Evolutionary conservation across 2,329 filamentous ascomycete species (phyloP), one percentile per base, ranked within the genome.

Genomic region (Venturia oleaginea): DNA sequence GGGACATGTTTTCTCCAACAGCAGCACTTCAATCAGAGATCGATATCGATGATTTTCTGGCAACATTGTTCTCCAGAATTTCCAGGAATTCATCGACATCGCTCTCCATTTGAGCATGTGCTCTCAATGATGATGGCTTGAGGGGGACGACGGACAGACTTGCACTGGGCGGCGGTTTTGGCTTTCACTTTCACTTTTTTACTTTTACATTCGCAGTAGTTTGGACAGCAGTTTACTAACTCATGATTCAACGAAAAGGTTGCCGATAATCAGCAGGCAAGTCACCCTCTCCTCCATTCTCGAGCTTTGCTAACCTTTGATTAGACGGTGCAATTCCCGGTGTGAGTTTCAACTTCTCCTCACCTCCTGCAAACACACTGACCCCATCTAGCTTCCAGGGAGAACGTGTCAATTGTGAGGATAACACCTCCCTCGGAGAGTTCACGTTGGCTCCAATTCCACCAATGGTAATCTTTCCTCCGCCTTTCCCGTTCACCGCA

Each of bases 361-460:
- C 34, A 7, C 34, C 48, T 15, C 13, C 19, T 42, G 46, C 42
- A 37, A 57, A 63, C 27, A 46, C n/a, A n/a, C n/a, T n/a, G n/a
- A n/a, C n/a, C n/a, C n/a, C n/a, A n/a, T n/a, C 6, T 22, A 19
- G 34, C 22, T 59, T 80, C 85, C 92, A 97, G 83, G 93, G 94
- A 80, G 94, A 97, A 82, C 89, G 94, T 81, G 91, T 93, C 70
- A 96, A 97, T 84, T 97, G 94, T 78, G 91, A 95, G 76, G 92
- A 97, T 79, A 99, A 99, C 85, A 97, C 93, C 69, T 96, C 90
- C 32, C 86, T 97, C 65, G 94, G 94, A 77, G 94, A 97, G 81
- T 99, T 97, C 81, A 97, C 93, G 66, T 84, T 99, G 68, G 89
- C 92, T 71, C 94, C 93, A 57, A 93, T 84, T 79, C 92, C 83